Evolutionary conservation across 2,329 filamentous ascomycete genomes (phyloP).

Genomic region (Rasamsonia emersonii): DNA sequence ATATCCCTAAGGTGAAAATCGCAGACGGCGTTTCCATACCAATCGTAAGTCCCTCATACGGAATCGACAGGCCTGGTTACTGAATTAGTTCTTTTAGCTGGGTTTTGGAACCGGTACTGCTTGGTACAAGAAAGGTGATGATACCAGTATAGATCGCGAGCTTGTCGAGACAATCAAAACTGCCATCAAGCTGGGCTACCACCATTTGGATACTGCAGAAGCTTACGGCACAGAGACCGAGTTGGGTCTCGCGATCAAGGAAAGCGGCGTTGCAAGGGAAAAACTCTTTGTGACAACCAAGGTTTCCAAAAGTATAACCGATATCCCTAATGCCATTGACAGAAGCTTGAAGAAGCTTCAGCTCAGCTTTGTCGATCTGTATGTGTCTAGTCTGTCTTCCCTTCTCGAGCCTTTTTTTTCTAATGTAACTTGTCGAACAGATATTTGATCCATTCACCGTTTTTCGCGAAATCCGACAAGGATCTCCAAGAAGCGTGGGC

Average conservation of each 20-base stretch:
- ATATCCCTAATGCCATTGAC: no score
- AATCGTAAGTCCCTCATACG: conserved; percentile 34
- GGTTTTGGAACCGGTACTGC: conserved; percentile 57
- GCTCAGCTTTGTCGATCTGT: no score
- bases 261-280: conserved; percentile 36
- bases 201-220: conserved; percentile 57
- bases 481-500: conserved; percentile 36
- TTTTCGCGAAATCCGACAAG: conserved; percentile 45
- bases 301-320: no score
- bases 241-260: conserved; percentile 40
- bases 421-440: conserved; percentile 26
- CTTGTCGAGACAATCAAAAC: conserved; percentile 48
- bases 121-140: conserved; percentile 50
- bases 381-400: conserved; percentile 13
- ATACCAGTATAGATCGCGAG: conserved; percentile 42
- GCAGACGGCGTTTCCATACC: conserved; percentile 50
- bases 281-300: conserved; percentile 50
- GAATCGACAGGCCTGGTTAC: conserved; percentile 2
- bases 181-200: conserved; percentile 51
- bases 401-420: no score
- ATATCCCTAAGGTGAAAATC: conserved; percentile 43
- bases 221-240: conserved; percentile 43
- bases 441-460: conserved; percentile 55
- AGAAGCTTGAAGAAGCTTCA: no score
- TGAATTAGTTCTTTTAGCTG: conserved; percentile 34